These are phyloP conservation scores for Backusella morwellensis DNA, from an alignment of 192 early-diverging fungal genomes.

Conservation along the genomic window DNA sequence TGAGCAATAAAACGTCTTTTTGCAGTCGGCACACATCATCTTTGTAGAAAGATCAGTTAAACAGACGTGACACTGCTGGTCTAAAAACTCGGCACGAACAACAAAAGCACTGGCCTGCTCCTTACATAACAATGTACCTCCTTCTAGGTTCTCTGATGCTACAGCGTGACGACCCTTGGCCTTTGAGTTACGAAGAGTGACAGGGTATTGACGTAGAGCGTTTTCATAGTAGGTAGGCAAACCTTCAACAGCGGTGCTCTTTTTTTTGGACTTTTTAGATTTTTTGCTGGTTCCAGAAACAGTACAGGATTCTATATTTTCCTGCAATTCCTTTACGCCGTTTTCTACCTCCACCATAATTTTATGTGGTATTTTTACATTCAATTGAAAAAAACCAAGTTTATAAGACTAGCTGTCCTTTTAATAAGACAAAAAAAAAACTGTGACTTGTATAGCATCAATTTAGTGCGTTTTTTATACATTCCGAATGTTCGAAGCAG, in stretches of 20 bases:
- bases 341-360: background rate
- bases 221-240: background rate
- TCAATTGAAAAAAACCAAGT: background rate
- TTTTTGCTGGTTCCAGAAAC: background rate
- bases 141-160: constrained; percentile 40
- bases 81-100: constrained; percentile 53
- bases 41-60: constrained; percentile 13
- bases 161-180: constrained; percentile 56
- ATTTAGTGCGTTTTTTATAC: background rate
- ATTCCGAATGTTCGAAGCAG: background rate
- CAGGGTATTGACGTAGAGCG: constrained; percentile 1
- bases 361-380: background rate
- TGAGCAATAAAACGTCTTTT: constrained; percentile 40
- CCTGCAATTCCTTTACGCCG: background rate
- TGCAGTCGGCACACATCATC: constrained; percentile 34
- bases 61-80: constrained; percentile 56
- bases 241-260: background rate
- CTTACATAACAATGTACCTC: constrained; percentile 47
- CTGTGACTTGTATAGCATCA: background rate
- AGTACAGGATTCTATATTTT: background rate
- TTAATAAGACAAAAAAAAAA: background rate
- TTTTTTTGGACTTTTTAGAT: background rate
- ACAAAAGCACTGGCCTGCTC: constrained; percentile 51
- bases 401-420: background rate
- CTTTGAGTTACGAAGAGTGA: constrained; percentile 23